Conservation (phyloP, 2,329 filamentous ascomycete genomes). For the Beauveria asiatica region DNA sequence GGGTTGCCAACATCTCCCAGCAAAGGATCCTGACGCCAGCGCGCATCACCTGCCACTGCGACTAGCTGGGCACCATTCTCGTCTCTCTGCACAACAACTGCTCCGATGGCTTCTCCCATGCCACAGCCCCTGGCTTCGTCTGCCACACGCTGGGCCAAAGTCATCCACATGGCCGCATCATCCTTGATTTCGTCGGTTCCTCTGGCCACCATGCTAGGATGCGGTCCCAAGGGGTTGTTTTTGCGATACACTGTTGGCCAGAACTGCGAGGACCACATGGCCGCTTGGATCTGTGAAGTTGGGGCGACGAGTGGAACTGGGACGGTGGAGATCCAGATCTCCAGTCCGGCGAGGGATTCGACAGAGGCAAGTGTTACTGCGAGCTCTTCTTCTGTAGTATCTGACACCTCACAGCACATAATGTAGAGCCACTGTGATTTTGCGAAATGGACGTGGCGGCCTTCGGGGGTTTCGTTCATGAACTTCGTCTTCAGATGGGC, state of each 20-base stretch:
- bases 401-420: constrained; percentile 42
- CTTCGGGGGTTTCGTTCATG: constrained; percentile 48
- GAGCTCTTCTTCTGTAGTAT: constrained; percentile 47
- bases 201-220: constrained; percentile 64
- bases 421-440: constrained; percentile 55
- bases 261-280: constrained; percentile 64
- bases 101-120: constrained; percentile 62
- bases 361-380: constrained; percentile 36
- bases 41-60: constrained; percentile 67
- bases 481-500: constrained; percentile 53
- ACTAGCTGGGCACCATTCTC: constrained; percentile 49
- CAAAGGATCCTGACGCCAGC: constrained; percentile 50
- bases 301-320: constrained; percentile 66
- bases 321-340: constrained; percentile 52
- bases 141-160: constrained; percentile 56
- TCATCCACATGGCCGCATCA: constrained; percentile 59
- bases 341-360: constrained; percentile 39
- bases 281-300: constrained; percentile 66
- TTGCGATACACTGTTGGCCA: constrained; percentile 84
- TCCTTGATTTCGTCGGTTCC: constrained; percentile 60
- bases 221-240: constrained; percentile 78
- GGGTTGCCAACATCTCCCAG: constrained; percentile 53
- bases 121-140: constrained; percentile 46
- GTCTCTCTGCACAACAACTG: constrained; percentile 63
- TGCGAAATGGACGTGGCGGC: constrained; percentile 48